Percentiles rank a stretch among this genome's conserved stretches.
Conservation (phyloP, 129 eudicot genomes). For the Centrapalus pauciflorus region DNA sequence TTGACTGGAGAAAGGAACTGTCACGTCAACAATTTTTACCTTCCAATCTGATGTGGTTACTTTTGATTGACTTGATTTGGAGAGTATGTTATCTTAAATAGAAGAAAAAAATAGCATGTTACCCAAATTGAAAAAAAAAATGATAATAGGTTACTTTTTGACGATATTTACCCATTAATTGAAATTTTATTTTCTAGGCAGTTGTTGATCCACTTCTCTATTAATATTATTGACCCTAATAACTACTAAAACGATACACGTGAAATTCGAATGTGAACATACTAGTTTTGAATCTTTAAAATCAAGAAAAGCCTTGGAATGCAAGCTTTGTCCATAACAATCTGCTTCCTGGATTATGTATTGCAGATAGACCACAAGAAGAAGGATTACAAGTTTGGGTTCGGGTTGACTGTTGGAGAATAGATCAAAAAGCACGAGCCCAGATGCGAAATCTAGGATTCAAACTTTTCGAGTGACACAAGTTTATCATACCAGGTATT, state of each 20-base stretch:
- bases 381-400: slow-evolving; percentile 97
- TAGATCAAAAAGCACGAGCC: slow-evolving; percentile 21
- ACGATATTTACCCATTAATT: too few species aligned
- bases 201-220: too few species aligned
- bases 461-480: slow-evolving; percentile 23
- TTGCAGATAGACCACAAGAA: slow-evolving; percentile 83
- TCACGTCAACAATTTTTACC: too few species aligned
- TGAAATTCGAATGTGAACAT: background rate
- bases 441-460: slow-evolving; percentile 9
- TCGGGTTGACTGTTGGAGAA: slow-evolving; percentile 93
- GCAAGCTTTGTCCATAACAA: background rate
- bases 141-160: too few species aligned
- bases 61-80: too few species aligned
- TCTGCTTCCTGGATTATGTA: background rate
- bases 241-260: background rate
- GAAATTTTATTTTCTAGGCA: too few species aligned
- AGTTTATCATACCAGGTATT: slow-evolving; percentile 23
- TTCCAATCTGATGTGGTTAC: too few species aligned
- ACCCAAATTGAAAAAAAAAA: too few species aligned
- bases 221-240: background rate
- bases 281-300: background rate
- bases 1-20: too few species aligned
- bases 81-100: too few species aligned
- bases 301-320: background rate
- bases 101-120: too few species aligned